phyloP scores from a whole-genome alignment of 108 stramenopile genomes.

The Mediolabrus comicus region DNA sequence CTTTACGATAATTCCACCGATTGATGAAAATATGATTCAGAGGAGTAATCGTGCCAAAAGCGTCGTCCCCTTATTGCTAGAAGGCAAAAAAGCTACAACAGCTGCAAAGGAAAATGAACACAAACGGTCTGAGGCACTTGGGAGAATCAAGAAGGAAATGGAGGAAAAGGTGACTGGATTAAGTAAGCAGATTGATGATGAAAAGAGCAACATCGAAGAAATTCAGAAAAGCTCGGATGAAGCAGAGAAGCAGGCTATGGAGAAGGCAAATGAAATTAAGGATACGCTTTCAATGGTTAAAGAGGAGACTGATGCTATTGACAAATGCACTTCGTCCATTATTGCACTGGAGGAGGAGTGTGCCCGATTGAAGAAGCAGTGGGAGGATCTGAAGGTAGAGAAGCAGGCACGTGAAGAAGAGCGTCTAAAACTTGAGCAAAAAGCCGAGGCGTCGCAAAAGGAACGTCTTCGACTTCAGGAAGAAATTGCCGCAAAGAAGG shows the following conservation, averaged over 20 bases:
- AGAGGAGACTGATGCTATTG: constrained; percentile 21
- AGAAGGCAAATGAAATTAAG: constrained; percentile 27
- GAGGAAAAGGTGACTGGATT: constrained; percentile 14
- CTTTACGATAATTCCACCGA: constrained; percentile 25
- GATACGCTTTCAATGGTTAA: constrained; percentile 19
- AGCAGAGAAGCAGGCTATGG: constrained; percentile 23
- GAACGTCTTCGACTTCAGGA: constrained; percentile 33
- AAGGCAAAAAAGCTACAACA: constrained; percentile 13
- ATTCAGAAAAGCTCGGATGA: constrained; percentile 19
- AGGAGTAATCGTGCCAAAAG: constrained; percentile 33
- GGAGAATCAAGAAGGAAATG: constrained; percentile 26
- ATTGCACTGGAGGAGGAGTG: constrained; percentile 32
- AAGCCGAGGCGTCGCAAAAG: constrained; percentile 13
- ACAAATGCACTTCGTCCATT: constrained; percentile 17
- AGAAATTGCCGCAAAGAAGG: constrained; percentile 18
- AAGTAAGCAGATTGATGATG: constrained; percentile 10
- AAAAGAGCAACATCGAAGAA: constrained; percentile 7
- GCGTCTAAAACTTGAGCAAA: constrained; percentile 9
- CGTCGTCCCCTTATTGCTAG: constrained; percentile 12
- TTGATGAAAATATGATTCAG: constrained; percentile 33
- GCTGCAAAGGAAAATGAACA: constrained; percentile 2
- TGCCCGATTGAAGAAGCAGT: constrained; percentile 28
- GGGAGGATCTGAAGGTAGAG: constrained; percentile 37
- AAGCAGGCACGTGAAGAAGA: constrained; percentile 19
- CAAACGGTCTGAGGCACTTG: constrained; percentile 18